Percentiles rank a stretch among this genome's conserved stretches.
Evolutionary conservation across 1,284 basidiomycete genomes (phyloP).

Genomic region (Pseudozyma flocculosa): DNA sequence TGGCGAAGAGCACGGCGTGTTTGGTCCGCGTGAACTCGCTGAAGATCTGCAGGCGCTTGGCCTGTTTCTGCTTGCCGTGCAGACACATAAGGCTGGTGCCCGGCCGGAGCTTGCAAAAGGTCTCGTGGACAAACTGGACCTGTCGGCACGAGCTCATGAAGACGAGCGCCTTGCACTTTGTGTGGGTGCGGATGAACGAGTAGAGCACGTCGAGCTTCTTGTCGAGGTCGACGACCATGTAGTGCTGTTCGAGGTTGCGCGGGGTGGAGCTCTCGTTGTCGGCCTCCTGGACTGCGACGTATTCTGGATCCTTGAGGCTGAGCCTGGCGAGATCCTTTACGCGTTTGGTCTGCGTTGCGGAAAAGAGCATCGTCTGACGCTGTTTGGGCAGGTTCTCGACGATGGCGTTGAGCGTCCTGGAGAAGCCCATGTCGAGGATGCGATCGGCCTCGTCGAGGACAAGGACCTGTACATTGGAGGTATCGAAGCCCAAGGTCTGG

Average conservation of each 20-base stretch:
- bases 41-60: slow-evolving; percentile 68
- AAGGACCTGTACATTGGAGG: slow-evolving; percentile 84
- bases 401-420: slow-evolving; percentile 83
- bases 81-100: slow-evolving; percentile 86
- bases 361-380: slow-evolving; percentile 87
- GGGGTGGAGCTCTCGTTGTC: slow-evolving; percentile 62
- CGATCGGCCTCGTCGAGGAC: slow-evolving; percentile 97
- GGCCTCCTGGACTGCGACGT: slow-evolving; percentile 64
- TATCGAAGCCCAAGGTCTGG: slow-evolving; percentile 92
- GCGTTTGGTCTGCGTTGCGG: slow-evolving; percentile 91
- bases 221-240: slow-evolving; percentile 79
- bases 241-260: slow-evolving; percentile 82
- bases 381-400: slow-evolving; percentile 70
- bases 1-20: slow-evolving; percentile 61
- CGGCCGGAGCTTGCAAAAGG: slow-evolving; percentile 91
- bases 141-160: slow-evolving; percentile 96
- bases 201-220: slow-evolving; percentile 88
- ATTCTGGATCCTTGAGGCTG: slow-evolving; percentile 79
- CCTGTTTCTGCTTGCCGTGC: slow-evolving; percentile 96
- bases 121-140: slow-evolving; percentile 81
- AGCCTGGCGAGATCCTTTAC: slow-evolving; percentile 86
- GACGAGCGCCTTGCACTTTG: slow-evolving; percentile 87
- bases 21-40: slow-evolving; percentile 47
- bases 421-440: slow-evolving; percentile 94
- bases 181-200: slow-evolving; percentile 91